phyloP scores from a whole-genome alignment of 208 protist genomes.

The Leishmania mexicana region DNA sequence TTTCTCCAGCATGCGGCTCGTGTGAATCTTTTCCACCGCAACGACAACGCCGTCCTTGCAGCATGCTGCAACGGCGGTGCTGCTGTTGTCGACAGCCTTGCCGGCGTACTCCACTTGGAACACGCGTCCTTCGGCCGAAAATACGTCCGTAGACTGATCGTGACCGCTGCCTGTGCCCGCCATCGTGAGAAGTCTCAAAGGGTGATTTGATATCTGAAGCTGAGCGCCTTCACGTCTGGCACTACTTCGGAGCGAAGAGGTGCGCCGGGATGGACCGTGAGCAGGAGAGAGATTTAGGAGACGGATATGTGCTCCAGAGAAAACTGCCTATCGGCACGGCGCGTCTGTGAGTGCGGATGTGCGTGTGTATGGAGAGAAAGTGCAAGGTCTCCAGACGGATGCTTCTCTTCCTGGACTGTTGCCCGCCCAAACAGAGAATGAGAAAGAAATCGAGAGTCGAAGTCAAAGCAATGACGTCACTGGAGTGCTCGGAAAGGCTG shows the following conservation, averaged over 20 bases:
- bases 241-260: too few species aligned
- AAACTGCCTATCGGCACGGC: not conserved
- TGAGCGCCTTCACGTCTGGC: not conserved
- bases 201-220: not conserved
- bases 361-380: not conserved
- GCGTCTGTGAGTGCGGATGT: not conserved
- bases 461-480: not conserved
- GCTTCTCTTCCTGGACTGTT: not conserved
- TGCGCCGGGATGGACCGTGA: not conserved
- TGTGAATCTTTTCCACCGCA: constrained; percentile 98
- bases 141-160: constrained; percentile 98
- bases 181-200: constrained; percentile 31
- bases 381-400: not conserved
- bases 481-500: not conserved
- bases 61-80: constrained; percentile 96
- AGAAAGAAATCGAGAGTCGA: not conserved
- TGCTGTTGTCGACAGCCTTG: constrained; percentile 99
- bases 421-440: not conserved
- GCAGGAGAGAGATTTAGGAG: not conserved
- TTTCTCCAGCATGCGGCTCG: constrained; percentile 96
- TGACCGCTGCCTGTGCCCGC: constrained; percentile 90
- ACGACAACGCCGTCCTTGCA: constrained; percentile 98
- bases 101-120: constrained; percentile 99
- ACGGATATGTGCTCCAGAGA: not conserved
- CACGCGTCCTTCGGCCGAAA: constrained; percentile 98